These are phyloP conservation scores for Beauveria varroae DNA, from an alignment of 2,329 filamentous ascomycete species.

Conservation along the genomic window DNA sequence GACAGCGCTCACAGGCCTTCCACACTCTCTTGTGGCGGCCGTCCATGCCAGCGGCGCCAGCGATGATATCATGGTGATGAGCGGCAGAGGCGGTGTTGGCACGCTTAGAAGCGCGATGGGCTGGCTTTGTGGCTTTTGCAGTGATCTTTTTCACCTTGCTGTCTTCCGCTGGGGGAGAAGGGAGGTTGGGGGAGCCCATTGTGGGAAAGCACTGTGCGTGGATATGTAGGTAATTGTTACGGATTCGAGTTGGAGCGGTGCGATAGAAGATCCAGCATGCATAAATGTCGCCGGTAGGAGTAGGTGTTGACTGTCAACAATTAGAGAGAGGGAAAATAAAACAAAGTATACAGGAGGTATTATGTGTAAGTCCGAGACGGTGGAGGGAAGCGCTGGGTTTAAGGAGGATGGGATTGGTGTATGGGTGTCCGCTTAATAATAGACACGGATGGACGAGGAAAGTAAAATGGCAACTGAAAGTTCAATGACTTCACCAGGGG, in stretches of 20 bases:
- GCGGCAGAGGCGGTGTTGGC: slow-evolving; percentile 29
- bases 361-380: slow-evolving; percentile 4
- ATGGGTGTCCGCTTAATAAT: slow-evolving; percentile 11
- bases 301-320: background rate
- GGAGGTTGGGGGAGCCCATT: slow-evolving; percentile 43
- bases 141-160: slow-evolving; percentile 31
- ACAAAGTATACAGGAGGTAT: background rate
- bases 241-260: background rate
- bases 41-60: slow-evolving; percentile 34
- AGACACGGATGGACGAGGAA: background rate
- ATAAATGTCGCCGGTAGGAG: background rate
- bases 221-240: background rate
- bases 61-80: slow-evolving; percentile 30
- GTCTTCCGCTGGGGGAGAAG: slow-evolving; percentile 46
- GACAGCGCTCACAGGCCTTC: slow-evolving; percentile 60
- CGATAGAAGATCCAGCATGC: background rate
- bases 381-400: slow-evolving; percentile 6
- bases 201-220: slow-evolving; percentile 14
- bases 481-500: slow-evolving; percentile 9
- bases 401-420: background rate
- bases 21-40: slow-evolving; percentile 57
- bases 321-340: background rate
- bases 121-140: slow-evolving; percentile 39
- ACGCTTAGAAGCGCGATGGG: slow-evolving; percentile 45
- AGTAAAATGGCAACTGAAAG: background rate